Evolutionary conservation across 768 basidiomycete genomes (phyloP), one percentile per base, ranked within the genome.

Genomic region (Asterophora parasitica): DNA sequence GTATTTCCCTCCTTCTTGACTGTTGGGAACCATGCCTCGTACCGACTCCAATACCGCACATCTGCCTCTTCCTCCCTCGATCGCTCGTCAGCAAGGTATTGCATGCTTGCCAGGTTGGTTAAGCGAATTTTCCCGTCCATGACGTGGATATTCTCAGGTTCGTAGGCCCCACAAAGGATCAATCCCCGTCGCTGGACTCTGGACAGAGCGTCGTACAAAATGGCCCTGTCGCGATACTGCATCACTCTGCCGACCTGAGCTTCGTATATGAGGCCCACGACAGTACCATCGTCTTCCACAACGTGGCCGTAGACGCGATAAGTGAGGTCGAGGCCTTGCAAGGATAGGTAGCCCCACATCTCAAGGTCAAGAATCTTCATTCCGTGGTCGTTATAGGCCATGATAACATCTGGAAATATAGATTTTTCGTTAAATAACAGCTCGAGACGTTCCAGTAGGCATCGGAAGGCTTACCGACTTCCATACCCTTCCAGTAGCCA

Each of bases 401-500:
- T 59, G 30, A 61, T 52, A 5, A 68, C 55, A 51, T 73, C 70
- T 68, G 30, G 23, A 46, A 42, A 26, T 12, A 48, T 30, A 40
- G 7, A 13, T 27, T 7, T 23, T 23, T 23, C 23, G 3, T 23
- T 23, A 23, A 23, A 23, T n/a, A n/a, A n/a, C 12, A 31, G 9
- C 12, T 12, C 9, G 30, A 4, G 9, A 31, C 4, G 12, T 10
- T 31, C 2, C 9, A 9, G 30, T 12, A 16, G 13, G 5, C 30
- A 27, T 5, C 36, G 7, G n/a, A n/a, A 19, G 38, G 11, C 13
- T 49, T 53, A 67, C 68, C 66, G 44, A 68, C 69, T 61, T 66
- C 62, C 48, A 58, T 63, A 8, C 66, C 69, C 23, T 65, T 64
- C 69, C 71, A 74, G 26, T 65, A 57, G 1, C 69, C 73, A 16